These are phyloP conservation scores for Sedum album DNA, from an alignment of 164 flowering plant genomes.

Conservation along the genomic window DNA sequence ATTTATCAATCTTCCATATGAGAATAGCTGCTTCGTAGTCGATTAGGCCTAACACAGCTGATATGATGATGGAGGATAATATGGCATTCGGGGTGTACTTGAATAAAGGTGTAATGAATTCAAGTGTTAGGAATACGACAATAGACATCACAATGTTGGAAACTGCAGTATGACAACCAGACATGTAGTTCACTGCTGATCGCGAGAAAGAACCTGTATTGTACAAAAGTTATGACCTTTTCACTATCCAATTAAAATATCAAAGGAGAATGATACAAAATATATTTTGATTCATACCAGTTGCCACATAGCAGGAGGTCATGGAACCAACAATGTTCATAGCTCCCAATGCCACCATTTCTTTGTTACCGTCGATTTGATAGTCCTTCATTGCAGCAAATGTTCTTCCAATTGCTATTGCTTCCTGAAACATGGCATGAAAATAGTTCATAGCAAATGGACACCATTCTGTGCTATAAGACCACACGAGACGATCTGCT, in stretches of 20 bases:
- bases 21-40: slow-evolving; percentile 57
- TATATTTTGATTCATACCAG: slow-evolving; percentile 29
- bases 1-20: slow-evolving; percentile 83
- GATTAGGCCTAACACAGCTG: slow-evolving; percentile 67
- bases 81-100: slow-evolving; percentile 78
- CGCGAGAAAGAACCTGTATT: slow-evolving; percentile 45
- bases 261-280: neutral
- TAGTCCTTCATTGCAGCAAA: slow-evolving; percentile 65
- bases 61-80: slow-evolving; percentile 76
- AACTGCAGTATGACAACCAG: slow-evolving; percentile 38
- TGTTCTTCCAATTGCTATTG: slow-evolving; percentile 74
- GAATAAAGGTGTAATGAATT: slow-evolving; percentile 29
- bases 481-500: slow-evolving; percentile 9
- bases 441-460: neutral
- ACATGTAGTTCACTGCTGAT: slow-evolving; percentile 40
- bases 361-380: slow-evolving; percentile 80
- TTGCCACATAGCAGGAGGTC: slow-evolving; percentile 70
- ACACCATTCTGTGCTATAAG: neutral
- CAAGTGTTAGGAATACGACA: slow-evolving; percentile 27
- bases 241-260: neutral
- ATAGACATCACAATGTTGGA: slow-evolving; percentile 51
- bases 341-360: slow-evolving; percentile 71
- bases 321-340: slow-evolving; percentile 74
- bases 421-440: slow-evolving; percentile 41
- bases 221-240: neutral